phyloP scores from a whole-genome alignment of 805 yeast species.

The Sugiyamaella qingdaonensis region DNA sequence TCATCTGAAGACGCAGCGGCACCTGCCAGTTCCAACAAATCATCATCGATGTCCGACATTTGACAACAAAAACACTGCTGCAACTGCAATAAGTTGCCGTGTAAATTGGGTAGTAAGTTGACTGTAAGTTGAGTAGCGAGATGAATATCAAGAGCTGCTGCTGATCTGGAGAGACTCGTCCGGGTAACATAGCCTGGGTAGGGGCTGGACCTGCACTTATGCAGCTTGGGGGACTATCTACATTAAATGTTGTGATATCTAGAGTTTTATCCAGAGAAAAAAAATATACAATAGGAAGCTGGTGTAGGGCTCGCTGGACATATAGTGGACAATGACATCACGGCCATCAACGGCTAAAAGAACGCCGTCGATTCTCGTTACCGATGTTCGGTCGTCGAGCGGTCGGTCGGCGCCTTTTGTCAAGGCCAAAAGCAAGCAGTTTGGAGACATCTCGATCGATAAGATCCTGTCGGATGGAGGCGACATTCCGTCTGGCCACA shows the following conservation, averaged over 20 bases:
- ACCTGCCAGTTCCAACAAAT: constrained; percentile 92
- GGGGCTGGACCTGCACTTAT: neutral
- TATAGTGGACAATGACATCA: neutral
- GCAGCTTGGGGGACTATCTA: neutral
- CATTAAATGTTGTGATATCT: neutral
- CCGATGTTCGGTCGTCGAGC: constrained; percentile 66
- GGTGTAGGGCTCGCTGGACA: too few species aligned
- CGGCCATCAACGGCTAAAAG: constrained; percentile 64
- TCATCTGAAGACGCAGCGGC: constrained; percentile 37
- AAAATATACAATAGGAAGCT: too few species aligned
- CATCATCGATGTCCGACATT: constrained; percentile 89
- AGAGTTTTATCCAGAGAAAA: neutral
- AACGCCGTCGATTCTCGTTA: constrained; percentile 89
- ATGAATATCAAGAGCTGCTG: too few species aligned
- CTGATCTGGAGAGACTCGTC: too few species aligned
- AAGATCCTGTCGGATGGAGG: constrained; percentile 71
- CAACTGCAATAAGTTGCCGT: too few species aligned
- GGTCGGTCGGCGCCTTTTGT: constrained; percentile 37
- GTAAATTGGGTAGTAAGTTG: too few species aligned
- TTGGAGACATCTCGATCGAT: constrained; percentile 77
- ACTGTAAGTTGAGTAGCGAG: too few species aligned
- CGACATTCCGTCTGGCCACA: constrained; percentile 82
- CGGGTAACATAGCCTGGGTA: neutral
- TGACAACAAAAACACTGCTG: too few species aligned
- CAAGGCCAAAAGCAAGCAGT: constrained; percentile 42